A percentile compares a stretch with the other conserved stretches of the same genome.
Conservation (phyloP, 2,329 filamentous ascomycete genomes). For the Corinectria fuckeliana region DNA sequence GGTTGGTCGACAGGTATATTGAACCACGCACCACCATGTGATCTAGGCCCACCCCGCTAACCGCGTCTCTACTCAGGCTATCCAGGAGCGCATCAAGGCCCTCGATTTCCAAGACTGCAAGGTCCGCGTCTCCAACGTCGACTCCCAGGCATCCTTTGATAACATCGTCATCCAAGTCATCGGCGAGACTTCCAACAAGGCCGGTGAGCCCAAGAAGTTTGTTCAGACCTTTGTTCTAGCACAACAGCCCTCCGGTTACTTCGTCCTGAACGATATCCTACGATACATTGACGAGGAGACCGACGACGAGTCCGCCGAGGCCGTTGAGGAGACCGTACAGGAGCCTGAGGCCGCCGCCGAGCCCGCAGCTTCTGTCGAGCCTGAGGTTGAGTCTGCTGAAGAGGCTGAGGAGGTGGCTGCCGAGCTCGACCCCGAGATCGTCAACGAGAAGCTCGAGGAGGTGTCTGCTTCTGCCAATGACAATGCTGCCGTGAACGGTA, state of each 20-base stretch:
- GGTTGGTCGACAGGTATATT: constrained; percentile 78
- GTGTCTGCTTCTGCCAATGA: constrained; percentile 49
- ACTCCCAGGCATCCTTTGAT: constrained; percentile 89
- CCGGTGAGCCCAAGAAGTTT: constrained; percentile 90
- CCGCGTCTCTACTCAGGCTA: constrained; percentile 64
- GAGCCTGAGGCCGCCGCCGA: constrained; percentile 43
- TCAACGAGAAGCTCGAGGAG: constrained; percentile 81
- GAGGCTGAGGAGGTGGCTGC: constrained; percentile 38
- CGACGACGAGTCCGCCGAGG: constrained; percentile 67
- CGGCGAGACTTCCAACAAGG: constrained; percentile 95
- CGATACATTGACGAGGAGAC: constrained; percentile 86
- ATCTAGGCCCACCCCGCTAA: constrained; percentile 16
- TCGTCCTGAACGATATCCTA: constrained; percentile 98
- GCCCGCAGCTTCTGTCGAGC: constrained; percentile 42
- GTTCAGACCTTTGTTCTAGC: constrained; percentile 97
- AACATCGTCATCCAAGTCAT: constrained; percentile 99
- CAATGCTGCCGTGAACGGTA: constrained; percentile 42
- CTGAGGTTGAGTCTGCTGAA: constrained; percentile 41
- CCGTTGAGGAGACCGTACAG: constrained; percentile 43
- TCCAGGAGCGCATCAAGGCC: constrained; percentile 91
- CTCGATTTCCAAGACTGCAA: constrained; percentile 98
- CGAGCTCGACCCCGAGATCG: constrained; percentile 55
- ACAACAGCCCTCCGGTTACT: constrained; percentile 95
- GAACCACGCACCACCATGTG: neutral
- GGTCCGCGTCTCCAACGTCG: constrained; percentile 96